These are phyloP conservation scores for Glycine tomentella DNA, from an alignment of 306 rosid species.

Conservation along the genomic window DNA sequence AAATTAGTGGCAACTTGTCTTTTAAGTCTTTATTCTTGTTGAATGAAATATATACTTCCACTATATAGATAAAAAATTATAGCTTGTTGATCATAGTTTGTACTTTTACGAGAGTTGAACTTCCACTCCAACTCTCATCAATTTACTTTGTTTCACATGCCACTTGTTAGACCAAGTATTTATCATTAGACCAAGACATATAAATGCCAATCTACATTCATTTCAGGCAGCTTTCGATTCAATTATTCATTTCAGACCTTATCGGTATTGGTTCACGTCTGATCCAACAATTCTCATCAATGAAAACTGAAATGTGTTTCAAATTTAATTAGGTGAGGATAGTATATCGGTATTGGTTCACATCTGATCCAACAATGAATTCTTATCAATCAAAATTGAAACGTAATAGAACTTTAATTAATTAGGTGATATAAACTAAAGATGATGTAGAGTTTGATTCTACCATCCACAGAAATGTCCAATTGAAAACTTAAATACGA, in stretches of 20 bases:
- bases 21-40: neutral
- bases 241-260: neutral
- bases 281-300: neutral
- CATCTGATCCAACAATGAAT: too few relatives aligned
- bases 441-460: conserved; percentile 24
- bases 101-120: neutral
- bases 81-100: neutral
- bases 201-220: conserved; percentile 2
- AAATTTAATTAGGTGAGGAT: neutral
- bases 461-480: neutral
- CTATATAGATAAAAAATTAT: too few relatives aligned
- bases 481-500: neutral
- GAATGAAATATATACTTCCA: neutral
- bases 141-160: neutral
- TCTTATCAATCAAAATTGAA: too few relatives aligned
- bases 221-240: neutral
- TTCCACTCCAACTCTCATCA: neutral
- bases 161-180: neutral
- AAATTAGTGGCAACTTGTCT: neutral
- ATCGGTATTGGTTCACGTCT: neutral
- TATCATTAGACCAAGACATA: conserved; percentile 4
- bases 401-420: neutral
- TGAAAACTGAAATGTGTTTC: neutral
- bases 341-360: neutral
- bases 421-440: neutral